Base-by-base conservation (phyloP, 768 basidiomycete genomes). In the Collybia sp. region DNA sequence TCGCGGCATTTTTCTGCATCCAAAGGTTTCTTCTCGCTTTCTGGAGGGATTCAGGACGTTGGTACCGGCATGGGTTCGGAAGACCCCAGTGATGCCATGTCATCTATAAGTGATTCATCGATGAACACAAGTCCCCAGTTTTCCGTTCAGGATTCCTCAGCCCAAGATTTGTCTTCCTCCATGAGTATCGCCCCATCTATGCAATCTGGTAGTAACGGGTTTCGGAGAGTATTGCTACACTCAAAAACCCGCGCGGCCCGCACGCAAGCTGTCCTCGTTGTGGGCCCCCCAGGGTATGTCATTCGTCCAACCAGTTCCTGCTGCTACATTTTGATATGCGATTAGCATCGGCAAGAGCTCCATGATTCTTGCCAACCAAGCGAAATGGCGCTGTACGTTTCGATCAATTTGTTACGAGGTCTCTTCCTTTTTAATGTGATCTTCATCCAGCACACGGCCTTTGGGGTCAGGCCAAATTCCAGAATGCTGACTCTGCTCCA, bases 381-480 rank as follows among this genome's bases (percentile, higher is more conserved):
- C 83, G 4, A 80, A 79, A 58, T 87, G 85, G 85, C 63, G 84
- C 64, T 72, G 82, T 80, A 54, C 58, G 71, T 50, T 11, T 11
- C 11, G 16, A 25, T 25, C 25, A 25, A 25, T 25, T 8, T 25
- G 25, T 25, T 25, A 4, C 25, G 25, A 25, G n/a, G 25, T 25
- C 4, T 25, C 25, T 25, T 25, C 25, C 25, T 3, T 8, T 8
- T 8, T 25, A 4, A 25, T 25, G 8, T 8, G 25, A 25, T 25
- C 25, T 25, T 25, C 8, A 25, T 20, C 41, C 41, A 80, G 78
- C 75, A 16, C 83, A 85, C 52, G 85, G 85, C 3, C 70, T 86
- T 5, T 88, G 85, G 85, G 85, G 84, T 12, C 83, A 86, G 51
- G 83, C 84, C 6, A 86, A 85, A 62, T 86, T 86, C 50, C 79